A percentile compares a stretch with the other conserved stretches of the same genome.
Conservation (phyloP, 164 flowering plant species). For the Annona cherimola region DNA sequence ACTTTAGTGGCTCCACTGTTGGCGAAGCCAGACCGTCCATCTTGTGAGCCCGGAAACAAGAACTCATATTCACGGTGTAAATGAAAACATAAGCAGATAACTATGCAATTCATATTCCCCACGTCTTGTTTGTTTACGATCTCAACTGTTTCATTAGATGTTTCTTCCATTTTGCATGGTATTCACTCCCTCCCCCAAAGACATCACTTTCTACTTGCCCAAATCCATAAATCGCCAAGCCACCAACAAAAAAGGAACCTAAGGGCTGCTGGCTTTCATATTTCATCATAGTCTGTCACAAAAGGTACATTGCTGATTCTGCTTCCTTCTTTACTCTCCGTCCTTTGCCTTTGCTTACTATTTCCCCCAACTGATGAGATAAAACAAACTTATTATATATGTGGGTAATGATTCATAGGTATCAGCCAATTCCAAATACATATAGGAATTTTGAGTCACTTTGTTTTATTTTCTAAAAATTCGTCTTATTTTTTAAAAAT, state of each 20-base stretch:
- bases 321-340: conserved; percentile 6
- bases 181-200: neutral
- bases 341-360: neutral
- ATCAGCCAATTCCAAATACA: too few relatives aligned
- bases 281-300: neutral
- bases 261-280: neutral
- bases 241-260: neutral
- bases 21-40: too few relatives aligned
- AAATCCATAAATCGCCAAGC: neutral
- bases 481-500: too few relatives aligned
- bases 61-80: too few relatives aligned
- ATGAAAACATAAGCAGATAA: too few relatives aligned
- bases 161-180: conserved; percentile 1
- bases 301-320: neutral
- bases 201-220: neutral
- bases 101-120: neutral
- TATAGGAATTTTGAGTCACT: too few relatives aligned
- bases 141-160: neutral
- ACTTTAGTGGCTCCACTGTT: too few relatives aligned
- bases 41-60: too few relatives aligned
- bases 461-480: too few relatives aligned
- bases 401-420: too few relatives aligned
- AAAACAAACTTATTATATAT: too few relatives aligned
- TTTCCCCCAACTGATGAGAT: neutral
- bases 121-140: neutral